Base-by-base conservation (phyloP, 2,329 filamentous ascomycete species). In the Penicillium nordicum region DNA sequence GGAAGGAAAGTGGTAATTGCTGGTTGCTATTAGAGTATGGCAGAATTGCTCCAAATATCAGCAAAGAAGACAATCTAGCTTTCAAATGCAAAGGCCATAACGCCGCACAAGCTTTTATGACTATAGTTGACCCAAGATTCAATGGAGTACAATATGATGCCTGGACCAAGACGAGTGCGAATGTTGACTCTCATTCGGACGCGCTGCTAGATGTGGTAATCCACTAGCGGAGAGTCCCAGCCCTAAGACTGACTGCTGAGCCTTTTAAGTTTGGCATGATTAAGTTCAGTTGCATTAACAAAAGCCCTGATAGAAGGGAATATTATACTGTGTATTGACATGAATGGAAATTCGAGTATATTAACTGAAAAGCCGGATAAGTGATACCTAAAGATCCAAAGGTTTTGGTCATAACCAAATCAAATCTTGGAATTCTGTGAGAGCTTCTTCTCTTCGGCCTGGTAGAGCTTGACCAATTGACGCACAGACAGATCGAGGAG, bases 381-480 rank as follows among this genome's bases (percentile, higher is more conserved):
- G 11, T 6, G 12, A 25, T 25, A 18, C 11, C 4, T 18, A 8
- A 16, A 3, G n/a, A 12, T 40, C 36, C 30, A 32, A 18, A 1
- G 4, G 4, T 23, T 40, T 14, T 5, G 8, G 25, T n/a, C n/a
- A 50, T 18, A 14, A 3, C 30, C 8, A 1, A 41, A 21, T 58
- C 57, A 70, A 21, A 72, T 69, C 57, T 69, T 72, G 10, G 69
- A 65, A 50, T 54, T 57, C 40, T 67, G 57, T 0, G 56, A 62
- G 42, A 75, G 61, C 53, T 69, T 68, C 59, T 69, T 68, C 47
- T 69, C 67, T 53, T 74, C 67, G 1, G 64, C 61, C 40, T 71
- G 66, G 50, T 85, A 90, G 46, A 88, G 82, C 77, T 90, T 89
- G 37, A 88, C 85, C 56, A 90, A 72, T 70, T 90, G 88, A 14